Evolutionary conservation across 2,329 filamentous ascomycete genomes (phyloP).

Genomic region (Sporothrix globosa): DNA sequence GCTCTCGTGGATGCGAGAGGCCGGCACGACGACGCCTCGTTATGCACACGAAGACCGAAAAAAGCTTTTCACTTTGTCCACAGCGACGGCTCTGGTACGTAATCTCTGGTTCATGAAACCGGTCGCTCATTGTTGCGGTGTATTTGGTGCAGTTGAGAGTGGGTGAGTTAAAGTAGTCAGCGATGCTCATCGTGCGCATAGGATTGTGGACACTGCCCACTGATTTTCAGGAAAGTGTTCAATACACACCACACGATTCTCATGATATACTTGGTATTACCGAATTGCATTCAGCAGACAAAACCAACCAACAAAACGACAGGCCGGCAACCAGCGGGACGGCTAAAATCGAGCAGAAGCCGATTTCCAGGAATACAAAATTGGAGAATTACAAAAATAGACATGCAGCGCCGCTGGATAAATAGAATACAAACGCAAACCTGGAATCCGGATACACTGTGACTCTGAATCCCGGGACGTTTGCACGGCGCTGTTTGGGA

Average conservation of each 20-base stretch:
- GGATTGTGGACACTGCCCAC: not conserved
- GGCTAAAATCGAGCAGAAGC: not conserved
- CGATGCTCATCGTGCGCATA: not conserved
- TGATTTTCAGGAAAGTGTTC: not conserved
- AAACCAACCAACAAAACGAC: not conserved
- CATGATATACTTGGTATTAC: not conserved
- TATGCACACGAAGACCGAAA: no score
- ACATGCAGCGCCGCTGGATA: not conserved
- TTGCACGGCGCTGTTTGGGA: not conserved
- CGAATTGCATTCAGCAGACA: not conserved
- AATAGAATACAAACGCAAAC: not conserved
- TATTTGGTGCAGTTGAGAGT: not conserved
- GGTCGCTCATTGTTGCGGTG: not conserved
- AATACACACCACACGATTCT: not conserved
- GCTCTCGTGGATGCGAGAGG: not conserved
- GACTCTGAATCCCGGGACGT: not conserved
- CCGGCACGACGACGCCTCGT: not conserved
- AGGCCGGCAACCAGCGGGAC: not conserved
- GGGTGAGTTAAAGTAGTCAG: not conserved
- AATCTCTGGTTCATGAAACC: slow-evolving; percentile 12
- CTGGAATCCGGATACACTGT: not conserved
- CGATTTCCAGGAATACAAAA: not conserved
- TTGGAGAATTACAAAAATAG: not conserved
- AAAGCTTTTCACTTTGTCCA: not conserved
- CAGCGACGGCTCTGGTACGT: not conserved